Evolutionary conservation across 2,329 filamentous ascomycete species (phyloP).

Genomic region (Paecilomyces niveus): DNA sequence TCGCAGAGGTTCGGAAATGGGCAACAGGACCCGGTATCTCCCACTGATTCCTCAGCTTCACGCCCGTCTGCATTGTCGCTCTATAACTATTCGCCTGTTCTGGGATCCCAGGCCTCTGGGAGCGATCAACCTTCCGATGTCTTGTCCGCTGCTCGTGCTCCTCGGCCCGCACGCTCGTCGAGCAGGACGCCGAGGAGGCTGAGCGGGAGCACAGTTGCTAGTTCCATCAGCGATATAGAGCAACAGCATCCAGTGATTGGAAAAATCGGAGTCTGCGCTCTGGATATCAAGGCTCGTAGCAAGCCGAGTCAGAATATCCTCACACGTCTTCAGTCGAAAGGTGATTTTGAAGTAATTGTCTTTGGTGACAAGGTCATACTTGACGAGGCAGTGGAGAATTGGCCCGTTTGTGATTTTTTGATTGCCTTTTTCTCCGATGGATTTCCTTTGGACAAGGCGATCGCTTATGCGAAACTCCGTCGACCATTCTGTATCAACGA

Average conservation of each 20-base stretch:
- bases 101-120: constrained; percentile 10
- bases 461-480: constrained; percentile 85
- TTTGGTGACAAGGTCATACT: constrained; percentile 99
- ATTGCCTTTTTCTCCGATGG: constrained; percentile 99
- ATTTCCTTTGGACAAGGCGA: constrained; percentile 93
- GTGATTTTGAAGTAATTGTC: constrained; percentile 92
- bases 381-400: constrained; percentile 93
- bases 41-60: constrained; percentile 11
- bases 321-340: constrained; percentile 80
- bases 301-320: constrained; percentile 96
- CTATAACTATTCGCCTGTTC: constrained; percentile 2
- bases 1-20: not conserved
- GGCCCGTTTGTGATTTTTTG: constrained; percentile 91
- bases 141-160: constrained; percentile 27
- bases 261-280: constrained; percentile 83
- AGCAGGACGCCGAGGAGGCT: constrained; percentile 67
- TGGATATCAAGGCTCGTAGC: constrained; percentile 92
- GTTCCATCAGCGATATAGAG: constrained; percentile 64
- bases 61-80: constrained; percentile 11
- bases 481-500: constrained; percentile 98
- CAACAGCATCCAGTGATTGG: constrained; percentile 42
- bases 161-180: constrained; percentile 46
- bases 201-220: constrained; percentile 74
- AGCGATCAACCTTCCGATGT: constrained; percentile 17
- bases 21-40: constrained; percentile 7